Evolutionary conservation across 1,139 yeast species (phyloP).

Genomic region (Lodderomyces jiufengensis): DNA sequence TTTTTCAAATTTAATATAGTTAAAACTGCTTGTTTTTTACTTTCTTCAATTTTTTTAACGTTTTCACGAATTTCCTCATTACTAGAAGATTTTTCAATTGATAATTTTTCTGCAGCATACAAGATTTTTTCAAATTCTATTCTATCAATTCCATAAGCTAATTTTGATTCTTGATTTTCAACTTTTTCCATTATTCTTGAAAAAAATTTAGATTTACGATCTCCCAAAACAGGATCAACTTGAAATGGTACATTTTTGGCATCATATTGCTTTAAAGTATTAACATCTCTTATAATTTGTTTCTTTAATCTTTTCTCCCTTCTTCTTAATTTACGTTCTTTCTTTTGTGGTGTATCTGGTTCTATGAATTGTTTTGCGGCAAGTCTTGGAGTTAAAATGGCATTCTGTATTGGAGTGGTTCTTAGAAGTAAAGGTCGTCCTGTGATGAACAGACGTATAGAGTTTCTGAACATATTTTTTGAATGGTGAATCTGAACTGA

Average conservation of each 20-base stretch:
- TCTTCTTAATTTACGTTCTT: constrained; percentile 35
- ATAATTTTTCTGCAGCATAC: constrained; percentile 65
- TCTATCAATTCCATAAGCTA: constrained; percentile 57
- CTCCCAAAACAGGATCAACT: constrained; percentile 80
- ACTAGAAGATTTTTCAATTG: constrained; percentile 24
- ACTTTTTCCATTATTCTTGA: constrained; percentile 63
- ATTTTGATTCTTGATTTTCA: constrained; percentile 51
- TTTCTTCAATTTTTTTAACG: constrained; percentile 44
- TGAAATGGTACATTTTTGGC: constrained; percentile 30
- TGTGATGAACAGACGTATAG: constrained; percentile 20
- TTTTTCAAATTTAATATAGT: constrained; percentile 76
- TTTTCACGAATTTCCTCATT: constrained; percentile 43
- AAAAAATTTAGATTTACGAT: constrained; percentile 62
- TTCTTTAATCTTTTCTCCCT: constrained; percentile 42
- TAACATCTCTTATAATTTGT: constrained; percentile 44
- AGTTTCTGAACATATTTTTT: constrained; percentile 16
- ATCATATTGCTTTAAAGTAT: constrained; percentile 41
- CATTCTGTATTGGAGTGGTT: constrained; percentile 1
- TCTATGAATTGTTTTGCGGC: constrained; percentile 35
- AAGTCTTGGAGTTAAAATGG: constrained; percentile 20
- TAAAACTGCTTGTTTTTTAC: constrained; percentile 63
- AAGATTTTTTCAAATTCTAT: constrained; percentile 71
- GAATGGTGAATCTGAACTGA: no score
- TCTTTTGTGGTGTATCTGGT: constrained; percentile 26
- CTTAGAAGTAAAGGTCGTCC: constrained; percentile 14